Base-by-base conservation (phyloP, 2,329 filamentous ascomycete genomes). In the Fusarium virguliforme region DNA sequence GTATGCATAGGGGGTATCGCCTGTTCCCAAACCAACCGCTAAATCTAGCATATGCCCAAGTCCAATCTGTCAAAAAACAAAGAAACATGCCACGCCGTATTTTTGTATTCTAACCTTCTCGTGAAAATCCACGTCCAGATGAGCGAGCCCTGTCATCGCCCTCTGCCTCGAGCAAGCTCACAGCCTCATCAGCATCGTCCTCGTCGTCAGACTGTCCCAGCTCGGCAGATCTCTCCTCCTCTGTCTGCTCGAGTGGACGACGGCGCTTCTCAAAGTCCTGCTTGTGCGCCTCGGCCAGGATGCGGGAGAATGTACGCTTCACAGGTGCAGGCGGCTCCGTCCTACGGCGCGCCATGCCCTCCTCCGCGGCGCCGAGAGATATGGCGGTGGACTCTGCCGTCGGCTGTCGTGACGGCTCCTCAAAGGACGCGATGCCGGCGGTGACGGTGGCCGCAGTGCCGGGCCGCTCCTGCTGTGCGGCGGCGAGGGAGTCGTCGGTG, bases 231-330 rank as follows among this genome's bases (percentile, higher is more conserved):
- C 69, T 75, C 1, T 71, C 72, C 15, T 75, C 77, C 0, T 70
- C 74, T 0, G 63, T 74, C 32, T 77, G 71, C 24, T 76, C 77
- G n/a, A 66, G 58, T 0, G 73, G 81, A 73, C 79, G 81, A 68
- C 89, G 87, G 79, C 89, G 92, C 83, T 96, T 92, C 81, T 97
- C 93, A 79, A 98, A 98, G 81, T 98, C 95, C 79, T 97, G 92
- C 67, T 89, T 92, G 79, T 98, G 96, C 6, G 95, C 95, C 67
- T 91, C 88, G 4, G 94, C 92, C 72, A 98, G 86, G n/a, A 94
- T 90, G 13, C 86, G 89, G 6, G 85, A 84, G 61, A 90, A 85
- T 1, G 81, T 61, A 55, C 73, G 67, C 62, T 72, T 7, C 73
- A 59, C 30, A 3, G 65, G 38, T 7, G 51, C 51, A 26, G 59